A percentile compares a stretch with the other conserved stretches of the same genome.
These are phyloP conservation scores for Ambrosia artemisiifolia DNA, from an alignment of 129 eudicot genomes.

Conservation along the genomic window DNA sequence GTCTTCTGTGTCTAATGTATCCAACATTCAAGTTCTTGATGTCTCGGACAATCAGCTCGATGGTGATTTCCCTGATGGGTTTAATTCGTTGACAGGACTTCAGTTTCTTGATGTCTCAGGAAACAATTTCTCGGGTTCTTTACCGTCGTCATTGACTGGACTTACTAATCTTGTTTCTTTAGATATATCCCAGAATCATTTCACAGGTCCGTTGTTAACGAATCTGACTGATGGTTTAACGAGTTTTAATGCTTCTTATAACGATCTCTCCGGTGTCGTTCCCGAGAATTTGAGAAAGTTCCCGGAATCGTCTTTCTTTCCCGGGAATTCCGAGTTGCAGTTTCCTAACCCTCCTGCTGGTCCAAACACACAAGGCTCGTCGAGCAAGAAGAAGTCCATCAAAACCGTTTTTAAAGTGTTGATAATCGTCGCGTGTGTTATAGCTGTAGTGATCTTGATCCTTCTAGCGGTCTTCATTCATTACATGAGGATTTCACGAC, in stretches of 20 bases:
- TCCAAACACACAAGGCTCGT: slow-evolving; percentile 17
- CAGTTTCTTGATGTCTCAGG: slow-evolving; percentile 63
- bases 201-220: slow-evolving; percentile 63
- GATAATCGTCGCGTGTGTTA: slow-evolving; percentile 68
- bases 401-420: slow-evolving; percentile 58
- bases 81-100: slow-evolving; percentile 59
- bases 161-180: slow-evolving; percentile 50
- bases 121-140: slow-evolving; percentile 80
- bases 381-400: slow-evolving; percentile 43
- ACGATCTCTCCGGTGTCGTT: slow-evolving; percentile 87
- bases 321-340: slow-evolving; percentile 82
- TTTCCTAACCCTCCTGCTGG: slow-evolving; percentile 85
- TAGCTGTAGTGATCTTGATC: slow-evolving; percentile 59
- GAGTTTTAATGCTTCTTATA: slow-evolving; percentile 81
- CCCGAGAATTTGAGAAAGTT: slow-evolving; percentile 85
- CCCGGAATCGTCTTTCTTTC: slow-evolving; percentile 80
- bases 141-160: slow-evolving; percentile 60
- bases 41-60: slow-evolving; percentile 63
- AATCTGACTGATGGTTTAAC: slow-evolving; percentile 57
- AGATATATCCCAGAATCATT: slow-evolving; percentile 75
- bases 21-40: slow-evolving; percentile 73
- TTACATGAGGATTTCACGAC: slow-evolving; percentile 54
- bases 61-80: slow-evolving; percentile 71
- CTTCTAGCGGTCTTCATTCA: slow-evolving; percentile 68
- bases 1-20: slow-evolving; percentile 32